Evolutionary conservation across 2,329 filamentous ascomycete genomes (phyloP).

Genomic region (Xylaria sp.): DNA sequence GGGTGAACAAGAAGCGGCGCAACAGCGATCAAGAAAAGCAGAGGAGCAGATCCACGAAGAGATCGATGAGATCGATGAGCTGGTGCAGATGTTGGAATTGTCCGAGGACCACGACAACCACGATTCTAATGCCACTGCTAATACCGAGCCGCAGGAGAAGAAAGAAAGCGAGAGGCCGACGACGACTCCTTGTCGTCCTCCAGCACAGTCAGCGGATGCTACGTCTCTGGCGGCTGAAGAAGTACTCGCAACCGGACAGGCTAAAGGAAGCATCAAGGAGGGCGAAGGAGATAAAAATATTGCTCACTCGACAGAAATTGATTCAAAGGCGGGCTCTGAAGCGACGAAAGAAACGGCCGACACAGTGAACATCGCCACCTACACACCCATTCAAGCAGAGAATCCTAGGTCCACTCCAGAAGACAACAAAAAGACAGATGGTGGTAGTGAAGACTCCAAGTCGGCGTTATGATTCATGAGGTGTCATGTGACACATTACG

Average conservation of each 20-base stretch:
- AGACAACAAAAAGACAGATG: not conserved
- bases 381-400: slow-evolving; percentile 16
- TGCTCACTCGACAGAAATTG: slow-evolving; percentile 13
- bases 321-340: not conserved
- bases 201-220: slow-evolving; percentile 25
- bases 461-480: slow-evolving; percentile 1
- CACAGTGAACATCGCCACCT: slow-evolving; percentile 2
- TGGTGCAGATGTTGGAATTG: slow-evolving; percentile 40
- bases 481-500: slow-evolving; percentile 5
- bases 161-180: slow-evolving; percentile 30
- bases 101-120: slow-evolving; percentile 39
- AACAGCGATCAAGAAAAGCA: slow-evolving; percentile 54
- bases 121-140: slow-evolving; percentile 32
- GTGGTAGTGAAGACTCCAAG: slow-evolving; percentile 12
- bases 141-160: slow-evolving; percentile 34
- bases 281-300: slow-evolving; percentile 23
- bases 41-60: slow-evolving; percentile 49
- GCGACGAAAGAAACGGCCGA: slow-evolving; percentile 1
- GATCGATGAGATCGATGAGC: slow-evolving; percentile 51
- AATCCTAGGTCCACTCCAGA: not conserved
- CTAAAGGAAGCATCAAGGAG: slow-evolving; percentile 31
- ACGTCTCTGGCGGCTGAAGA: slow-evolving; percentile 33
- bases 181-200: slow-evolving; percentile 24
- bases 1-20: slow-evolving; percentile 67
- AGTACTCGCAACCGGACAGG: slow-evolving; percentile 23